Base-by-base conservation (phyloP, 2,329 filamentous ascomycete genomes). In the Knufia fluminis region DNA sequence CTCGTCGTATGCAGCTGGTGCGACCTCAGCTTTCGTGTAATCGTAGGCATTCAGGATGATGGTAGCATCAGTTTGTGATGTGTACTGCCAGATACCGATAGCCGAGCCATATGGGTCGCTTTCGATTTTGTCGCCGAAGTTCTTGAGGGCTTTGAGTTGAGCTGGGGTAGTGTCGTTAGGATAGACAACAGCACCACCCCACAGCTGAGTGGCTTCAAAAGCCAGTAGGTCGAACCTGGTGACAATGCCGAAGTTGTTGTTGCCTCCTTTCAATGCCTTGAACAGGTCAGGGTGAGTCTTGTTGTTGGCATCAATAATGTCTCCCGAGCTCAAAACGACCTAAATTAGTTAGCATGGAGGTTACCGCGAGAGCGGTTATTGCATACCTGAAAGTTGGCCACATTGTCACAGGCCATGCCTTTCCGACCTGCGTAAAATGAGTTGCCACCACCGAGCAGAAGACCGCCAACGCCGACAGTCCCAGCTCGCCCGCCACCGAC, bases 241-340 rank as follows among this genome's bases (percentile, higher is more conserved):
- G 23, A 70, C 61, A 50, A 71, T 65, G 17, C 68, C 70, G 48
- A 69, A 71, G 17, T 68, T 64, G 42, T 64, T 64, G 7, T 64
- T 69, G 3, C 68, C 69, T 3, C 70, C 70, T 14, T 63, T 64
- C 4, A 71, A 51, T 1, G 66, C 70, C 52, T 66, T 71, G 48
- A 69, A 66, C 12, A 72, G 62, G 4, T 71, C 67, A 0, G 61
- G 44, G 46, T 69, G 63, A 26, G 67, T 50, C 12, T 52, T 56
- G 10, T 57, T 49, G 16, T 63, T 64, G 16, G 64, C 63, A 19
- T 63, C 62, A 39, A 68, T 54, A 17, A 70, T 55, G 1, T 60
- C 60, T 16, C 68, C 69, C n/a, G 64, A 58, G 10, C 66, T 66
- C 19, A 67, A 62, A 4, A 71, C 67, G 31, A 59, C 50, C 23